Conservation (phyloP, 1,139 yeast species). For the Geotrichum phurueaensis region DNA sequence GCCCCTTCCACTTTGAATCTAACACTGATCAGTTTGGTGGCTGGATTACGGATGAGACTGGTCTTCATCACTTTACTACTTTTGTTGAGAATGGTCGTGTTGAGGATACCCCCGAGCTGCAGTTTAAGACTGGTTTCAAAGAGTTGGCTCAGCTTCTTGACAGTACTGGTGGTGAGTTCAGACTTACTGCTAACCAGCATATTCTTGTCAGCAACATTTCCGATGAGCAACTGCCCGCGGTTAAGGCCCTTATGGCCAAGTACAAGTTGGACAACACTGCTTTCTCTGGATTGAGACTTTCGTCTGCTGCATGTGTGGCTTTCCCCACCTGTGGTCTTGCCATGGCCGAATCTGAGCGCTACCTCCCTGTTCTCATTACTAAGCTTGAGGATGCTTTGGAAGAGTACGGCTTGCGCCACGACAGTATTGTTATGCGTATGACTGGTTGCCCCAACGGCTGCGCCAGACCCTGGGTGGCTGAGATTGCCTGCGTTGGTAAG, state of each 20-base stretch:
- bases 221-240: constrained; percentile 57
- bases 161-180: constrained; percentile 65
- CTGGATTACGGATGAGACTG: constrained; percentile 86
- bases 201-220: constrained; percentile 66
- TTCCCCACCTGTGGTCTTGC: constrained; percentile 99
- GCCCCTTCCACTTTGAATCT: constrained; percentile 70
- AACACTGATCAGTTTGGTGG: constrained; percentile 83
- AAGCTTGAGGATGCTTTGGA: constrained; percentile 81
- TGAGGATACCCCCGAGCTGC: constrained; percentile 84
- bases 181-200: constrained; percentile 96
- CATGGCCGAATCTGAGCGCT: constrained; percentile 97
- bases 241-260: constrained; percentile 60
- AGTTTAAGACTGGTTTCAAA: constrained; percentile 81
- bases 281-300: constrained; percentile 76
- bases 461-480: constrained; percentile 98
- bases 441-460: constrained; percentile 99
- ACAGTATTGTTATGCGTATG: constrained; percentile 95
- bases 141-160: constrained; percentile 68
- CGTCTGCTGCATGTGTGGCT: constrained; percentile 96
- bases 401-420: constrained; percentile 90
- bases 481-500: constrained; percentile 91
- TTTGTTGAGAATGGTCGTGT: constrained; percentile 97
- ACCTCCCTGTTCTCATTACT: constrained; percentile 73
- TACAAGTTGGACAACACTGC: constrained; percentile 81
- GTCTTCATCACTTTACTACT: constrained; percentile 83